Evolutionary conservation across 1,139 yeast genomes (phyloP).

Genomic region (Blastobotrys petasosporus): DNA sequence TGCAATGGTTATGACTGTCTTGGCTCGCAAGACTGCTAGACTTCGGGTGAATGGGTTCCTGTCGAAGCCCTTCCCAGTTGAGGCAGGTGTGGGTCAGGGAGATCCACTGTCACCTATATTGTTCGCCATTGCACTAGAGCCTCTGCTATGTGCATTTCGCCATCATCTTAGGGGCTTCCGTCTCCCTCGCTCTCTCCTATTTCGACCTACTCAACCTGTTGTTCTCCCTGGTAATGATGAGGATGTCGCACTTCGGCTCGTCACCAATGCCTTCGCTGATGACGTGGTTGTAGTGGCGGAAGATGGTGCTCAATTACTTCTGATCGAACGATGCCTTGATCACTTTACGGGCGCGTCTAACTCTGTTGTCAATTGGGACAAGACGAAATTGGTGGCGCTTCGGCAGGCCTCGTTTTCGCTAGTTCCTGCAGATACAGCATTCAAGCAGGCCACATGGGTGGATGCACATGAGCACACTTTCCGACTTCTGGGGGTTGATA

Average conservation of each 20-base stretch:
- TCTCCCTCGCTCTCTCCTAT: no score
- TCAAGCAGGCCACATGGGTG: background rate
- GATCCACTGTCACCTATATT: constrained; percentile 5
- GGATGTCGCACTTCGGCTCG: no score
- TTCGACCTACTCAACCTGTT: no score
- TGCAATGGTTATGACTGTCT: background rate
- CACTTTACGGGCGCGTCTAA: background rate
- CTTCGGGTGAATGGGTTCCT: background rate
- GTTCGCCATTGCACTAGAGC: constrained; percentile 5
- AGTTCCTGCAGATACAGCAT: background rate
- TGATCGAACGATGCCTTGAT: background rate
- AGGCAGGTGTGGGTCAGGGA: constrained; percentile 5
- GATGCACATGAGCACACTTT: background rate
- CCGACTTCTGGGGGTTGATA: background rate
- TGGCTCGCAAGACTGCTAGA: background rate
- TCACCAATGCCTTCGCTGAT: constrained; percentile 3
- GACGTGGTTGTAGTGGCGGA: constrained; percentile 1
- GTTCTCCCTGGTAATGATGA: no score
- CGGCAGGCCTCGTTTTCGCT: background rate
- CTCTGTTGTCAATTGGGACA: background rate
- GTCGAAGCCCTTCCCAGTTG: background rate
- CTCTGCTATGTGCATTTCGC: constrained; percentile 1
- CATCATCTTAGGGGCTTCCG: no score
- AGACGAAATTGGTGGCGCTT: background rate
- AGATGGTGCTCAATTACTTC: background rate